These are phyloP conservation scores for Asterochloris sp. DNA, from an alignment of 139 green algal species.

Conservation along the genomic window DNA sequence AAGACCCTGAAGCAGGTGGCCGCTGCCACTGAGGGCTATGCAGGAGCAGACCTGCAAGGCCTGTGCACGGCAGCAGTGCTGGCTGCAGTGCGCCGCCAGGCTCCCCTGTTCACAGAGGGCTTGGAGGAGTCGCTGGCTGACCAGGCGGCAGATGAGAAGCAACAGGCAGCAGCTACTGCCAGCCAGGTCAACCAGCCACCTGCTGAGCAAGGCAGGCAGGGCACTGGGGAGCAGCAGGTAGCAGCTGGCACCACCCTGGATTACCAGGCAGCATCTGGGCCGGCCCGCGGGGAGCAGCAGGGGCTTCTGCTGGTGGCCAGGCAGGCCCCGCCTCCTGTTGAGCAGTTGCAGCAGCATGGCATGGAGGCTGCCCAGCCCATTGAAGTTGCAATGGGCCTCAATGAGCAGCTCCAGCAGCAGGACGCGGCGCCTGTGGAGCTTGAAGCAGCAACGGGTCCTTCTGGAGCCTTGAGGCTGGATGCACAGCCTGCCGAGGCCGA, in stretches of 20 bases:
- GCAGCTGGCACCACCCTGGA: neutral
- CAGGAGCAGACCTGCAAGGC: constrained; percentile 70
- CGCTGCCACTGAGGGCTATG: constrained; percentile 55
- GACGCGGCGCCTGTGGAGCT: neutral
- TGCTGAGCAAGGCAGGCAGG: neutral
- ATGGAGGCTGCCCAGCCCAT: neutral
- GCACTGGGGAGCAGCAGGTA: neutral
- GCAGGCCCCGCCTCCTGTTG: neutral
- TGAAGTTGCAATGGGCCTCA: neutral
- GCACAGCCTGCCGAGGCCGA: neutral
- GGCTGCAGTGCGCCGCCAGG: constrained; percentile 38
- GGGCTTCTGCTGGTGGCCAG: neutral
- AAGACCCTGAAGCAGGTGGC: constrained; percentile 42
- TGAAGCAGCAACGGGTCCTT: no score
- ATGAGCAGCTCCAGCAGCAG: neutral
- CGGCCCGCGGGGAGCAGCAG: neutral
- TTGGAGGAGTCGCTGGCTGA: neutral
- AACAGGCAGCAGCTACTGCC: neutral
- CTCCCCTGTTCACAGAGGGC: constrained; percentile 14
- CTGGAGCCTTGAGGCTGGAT: neutral
- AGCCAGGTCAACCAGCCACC: constrained; percentile 1
- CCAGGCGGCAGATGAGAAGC: neutral
- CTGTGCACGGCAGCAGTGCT: constrained; percentile 61
- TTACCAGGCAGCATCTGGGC: no score
- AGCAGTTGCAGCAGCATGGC: neutral